Percentiles rank a stretch among this genome's conserved stretches.
These are phyloP conservation scores for Cladophialophora immunda DNA, from an alignment of 2,329 filamentous ascomycete genomes.

Conservation along the genomic window DNA sequence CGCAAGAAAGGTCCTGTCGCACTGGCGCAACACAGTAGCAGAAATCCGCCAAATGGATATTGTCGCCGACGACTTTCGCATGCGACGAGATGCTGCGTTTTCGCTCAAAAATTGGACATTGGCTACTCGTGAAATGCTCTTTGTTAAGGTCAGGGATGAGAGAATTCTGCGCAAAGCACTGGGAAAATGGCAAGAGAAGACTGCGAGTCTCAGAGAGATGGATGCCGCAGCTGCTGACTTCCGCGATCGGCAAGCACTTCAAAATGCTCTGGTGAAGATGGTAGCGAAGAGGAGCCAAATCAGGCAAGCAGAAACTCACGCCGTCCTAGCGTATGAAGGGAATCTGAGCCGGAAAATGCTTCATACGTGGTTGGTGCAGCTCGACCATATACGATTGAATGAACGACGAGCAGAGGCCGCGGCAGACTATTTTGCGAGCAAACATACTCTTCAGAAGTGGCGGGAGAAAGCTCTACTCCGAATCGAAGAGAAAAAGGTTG, in stretches of 20 bases:
- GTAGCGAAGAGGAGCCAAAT: constrained; percentile 21
- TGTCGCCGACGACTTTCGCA: constrained; percentile 25
- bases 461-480: constrained; percentile 20
- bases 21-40: constrained; percentile 26
- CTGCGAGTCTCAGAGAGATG: constrained; percentile 25
- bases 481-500: constrained; percentile 19
- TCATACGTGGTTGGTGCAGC: constrained; percentile 25
- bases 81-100: constrained; percentile 20
- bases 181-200: constrained; percentile 28
- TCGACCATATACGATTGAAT: constrained; percentile 23
- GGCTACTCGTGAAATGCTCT: constrained; percentile 32
- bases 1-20: constrained; percentile 24
- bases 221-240: constrained; percentile 28
- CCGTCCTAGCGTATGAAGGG: constrained; percentile 24
- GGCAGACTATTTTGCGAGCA: constrained; percentile 34
- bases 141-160: constrained; percentile 27
- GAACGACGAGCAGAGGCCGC: constrained; percentile 31
- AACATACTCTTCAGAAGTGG: constrained; percentile 29
- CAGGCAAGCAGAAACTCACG: constrained; percentile 23
- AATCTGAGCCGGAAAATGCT: constrained; percentile 26
- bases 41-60: constrained; percentile 26
- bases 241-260: constrained; percentile 21
- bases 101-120: constrained; percentile 30
- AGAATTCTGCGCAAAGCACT: constrained; percentile 20
- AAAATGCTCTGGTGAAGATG: constrained; percentile 24